Evolutionary conservation across 2,329 filamentous ascomycete genomes (phyloP).

Genomic region (Arthrocladium fulminans): DNA sequence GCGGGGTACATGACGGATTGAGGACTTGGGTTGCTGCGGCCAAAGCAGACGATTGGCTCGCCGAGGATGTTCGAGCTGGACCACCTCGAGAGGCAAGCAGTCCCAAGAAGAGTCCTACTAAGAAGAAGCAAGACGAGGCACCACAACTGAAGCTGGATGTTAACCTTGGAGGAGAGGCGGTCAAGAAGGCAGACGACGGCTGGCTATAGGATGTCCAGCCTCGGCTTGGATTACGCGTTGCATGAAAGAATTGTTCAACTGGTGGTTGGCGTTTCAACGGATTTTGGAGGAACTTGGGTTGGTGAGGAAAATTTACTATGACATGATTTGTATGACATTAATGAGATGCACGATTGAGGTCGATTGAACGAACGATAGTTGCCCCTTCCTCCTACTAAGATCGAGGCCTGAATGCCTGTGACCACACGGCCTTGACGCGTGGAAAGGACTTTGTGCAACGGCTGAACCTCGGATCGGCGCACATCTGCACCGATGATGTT

Average conservation of each 20-base stretch:
- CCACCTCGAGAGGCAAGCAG: slow-evolving; percentile 34
- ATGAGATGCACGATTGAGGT: background rate
- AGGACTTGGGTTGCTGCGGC: slow-evolving; percentile 86
- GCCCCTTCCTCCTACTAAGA: background rate
- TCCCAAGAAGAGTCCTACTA: slow-evolving; percentile 41
- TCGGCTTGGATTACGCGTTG: background rate
- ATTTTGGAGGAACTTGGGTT: background rate
- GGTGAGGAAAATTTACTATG: background rate
- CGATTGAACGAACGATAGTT: background rate
- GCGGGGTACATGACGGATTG: slow-evolving; percentile 77
- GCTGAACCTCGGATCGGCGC: background rate
- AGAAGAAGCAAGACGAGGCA: slow-evolving; percentile 42
- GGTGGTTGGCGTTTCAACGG: slow-evolving; percentile 1
- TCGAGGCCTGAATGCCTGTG: background rate
- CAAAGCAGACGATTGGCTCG: slow-evolving; percentile 78
- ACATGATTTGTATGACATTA: slow-evolving; percentile 5
- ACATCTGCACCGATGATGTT: background rate
- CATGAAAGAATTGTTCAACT: slow-evolving; percentile 6
- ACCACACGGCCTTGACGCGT: background rate
- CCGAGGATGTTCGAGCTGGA: slow-evolving; percentile 60
- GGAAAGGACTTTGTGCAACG: background rate
- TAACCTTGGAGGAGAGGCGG: slow-evolving; percentile 23
- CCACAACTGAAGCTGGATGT: slow-evolving; percentile 49
- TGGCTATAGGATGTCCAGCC: slow-evolving; percentile 15
- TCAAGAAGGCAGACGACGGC: slow-evolving; percentile 14